Conservation (phyloP, 2,329 filamentous ascomycete species). For the Beauveria caledonica region DNA sequence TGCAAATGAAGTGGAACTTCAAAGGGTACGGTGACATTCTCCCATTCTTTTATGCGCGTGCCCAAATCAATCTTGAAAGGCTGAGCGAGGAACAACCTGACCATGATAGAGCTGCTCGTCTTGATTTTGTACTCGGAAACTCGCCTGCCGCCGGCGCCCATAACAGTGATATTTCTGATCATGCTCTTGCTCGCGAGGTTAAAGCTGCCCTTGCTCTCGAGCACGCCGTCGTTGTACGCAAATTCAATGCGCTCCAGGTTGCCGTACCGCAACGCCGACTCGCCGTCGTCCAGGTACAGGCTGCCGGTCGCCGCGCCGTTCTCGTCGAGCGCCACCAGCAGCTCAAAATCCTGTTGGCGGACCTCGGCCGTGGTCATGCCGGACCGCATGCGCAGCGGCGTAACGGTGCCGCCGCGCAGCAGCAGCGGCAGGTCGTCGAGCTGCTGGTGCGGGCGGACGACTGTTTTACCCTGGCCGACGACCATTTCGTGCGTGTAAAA, state of each 20-base stretch:
- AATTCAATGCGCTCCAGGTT: constrained; percentile 49
- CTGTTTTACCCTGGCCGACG: constrained; percentile 29
- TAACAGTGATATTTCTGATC: constrained; percentile 39
- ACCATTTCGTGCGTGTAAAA: constrained; percentile 38
- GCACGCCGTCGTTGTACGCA: constrained; percentile 41
- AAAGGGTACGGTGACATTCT: too few relatives aligned
- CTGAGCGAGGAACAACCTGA: too few relatives aligned
- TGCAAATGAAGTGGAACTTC: background rate
- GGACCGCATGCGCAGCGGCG: constrained; percentile 49
- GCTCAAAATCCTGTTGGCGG: constrained; percentile 57
- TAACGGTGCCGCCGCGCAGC: constrained; percentile 55
- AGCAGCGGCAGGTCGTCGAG: constrained; percentile 54
- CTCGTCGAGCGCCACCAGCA: constrained; percentile 58
- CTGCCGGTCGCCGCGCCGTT: constrained; percentile 55
- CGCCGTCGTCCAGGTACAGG: constrained; percentile 70
- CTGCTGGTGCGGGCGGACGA: constrained; percentile 29
- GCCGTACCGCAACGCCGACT: constrained; percentile 47
- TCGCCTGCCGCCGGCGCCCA: constrained; percentile 23
- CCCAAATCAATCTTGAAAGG: constrained; percentile 4
- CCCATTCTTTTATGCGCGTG: too few relatives aligned
- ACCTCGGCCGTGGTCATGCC: constrained; percentile 58
- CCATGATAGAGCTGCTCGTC: background rate
- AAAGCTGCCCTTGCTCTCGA: constrained; percentile 43
- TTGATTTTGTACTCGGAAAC: background rate
- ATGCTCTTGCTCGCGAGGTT: constrained; percentile 36